Conservation (phyloP, 116 monocot genomes). For the Trichopus zeylanicus region DNA sequence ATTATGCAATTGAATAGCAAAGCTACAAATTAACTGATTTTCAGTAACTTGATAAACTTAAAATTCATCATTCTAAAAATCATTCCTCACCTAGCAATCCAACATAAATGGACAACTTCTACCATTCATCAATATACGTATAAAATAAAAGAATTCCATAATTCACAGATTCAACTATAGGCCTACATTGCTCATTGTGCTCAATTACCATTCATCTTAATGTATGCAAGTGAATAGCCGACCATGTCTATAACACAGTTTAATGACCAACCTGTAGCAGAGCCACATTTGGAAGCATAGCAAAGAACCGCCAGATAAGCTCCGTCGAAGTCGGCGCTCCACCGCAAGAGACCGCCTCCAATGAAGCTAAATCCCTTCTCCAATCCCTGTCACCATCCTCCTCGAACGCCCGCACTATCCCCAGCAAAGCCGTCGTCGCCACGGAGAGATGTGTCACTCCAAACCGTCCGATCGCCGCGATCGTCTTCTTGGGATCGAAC, state of each 20-base stretch:
- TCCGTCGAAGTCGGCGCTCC: slow-evolving; percentile 41
- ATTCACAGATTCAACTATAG: too few relatives aligned
- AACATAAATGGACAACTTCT: too few relatives aligned
- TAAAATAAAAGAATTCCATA: neutral
- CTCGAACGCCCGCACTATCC: slow-evolving; percentile 37
- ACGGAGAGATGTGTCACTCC: slow-evolving; percentile 44
- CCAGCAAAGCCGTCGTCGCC: slow-evolving; percentile 56
- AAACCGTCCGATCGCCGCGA: slow-evolving; percentile 40
- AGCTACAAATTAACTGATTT: too few relatives aligned
- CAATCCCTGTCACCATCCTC: slow-evolving; percentile 13
- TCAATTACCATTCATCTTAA: too few relatives aligned
- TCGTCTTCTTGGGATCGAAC: slow-evolving; percentile 53
- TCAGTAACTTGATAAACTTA: too few relatives aligned
- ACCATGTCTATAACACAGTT: too few relatives aligned
- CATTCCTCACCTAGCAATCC: too few relatives aligned
- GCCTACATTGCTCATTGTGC: too few relatives aligned
- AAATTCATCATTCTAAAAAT: too few relatives aligned
- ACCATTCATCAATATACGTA: neutral
- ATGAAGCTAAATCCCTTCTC: slow-evolving; percentile 15
- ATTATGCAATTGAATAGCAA: too few relatives aligned
- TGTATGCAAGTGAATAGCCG: too few relatives aligned
- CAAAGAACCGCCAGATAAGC: slow-evolving; percentile 14
- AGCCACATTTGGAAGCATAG: neutral
- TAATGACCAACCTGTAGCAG: neutral
- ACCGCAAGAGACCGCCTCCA: slow-evolving; percentile 21